Conservation (phyloP, 371 early-diverging fungal species). For the Rhizopus stolonifer region DNA sequence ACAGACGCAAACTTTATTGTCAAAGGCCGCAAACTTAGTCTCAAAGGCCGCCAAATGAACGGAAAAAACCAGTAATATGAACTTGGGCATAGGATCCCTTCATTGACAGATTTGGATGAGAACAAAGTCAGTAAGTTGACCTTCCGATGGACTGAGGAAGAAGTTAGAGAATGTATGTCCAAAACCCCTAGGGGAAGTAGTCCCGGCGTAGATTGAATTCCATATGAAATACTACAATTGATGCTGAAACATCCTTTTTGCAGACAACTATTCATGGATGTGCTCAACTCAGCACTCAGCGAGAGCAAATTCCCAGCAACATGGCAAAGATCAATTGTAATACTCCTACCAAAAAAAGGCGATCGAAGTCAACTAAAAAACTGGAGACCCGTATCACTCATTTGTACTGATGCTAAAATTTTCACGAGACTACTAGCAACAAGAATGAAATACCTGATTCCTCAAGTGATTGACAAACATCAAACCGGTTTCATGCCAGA, state of each 20-base stretch:
- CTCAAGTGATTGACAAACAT: background rate
- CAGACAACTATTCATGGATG: background rate
- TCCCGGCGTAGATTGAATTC: conserved; percentile 21
- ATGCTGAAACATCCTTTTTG: conserved; percentile 4
- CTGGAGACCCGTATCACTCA: too few species aligned
- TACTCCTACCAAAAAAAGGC: conserved; percentile 6
- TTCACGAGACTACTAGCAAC: too few species aligned
- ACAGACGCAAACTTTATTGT: too few species aligned
- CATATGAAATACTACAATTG: conserved; percentile 10
- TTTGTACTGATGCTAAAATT: too few species aligned
- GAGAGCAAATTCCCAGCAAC: background rate
- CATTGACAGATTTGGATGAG: too few species aligned
- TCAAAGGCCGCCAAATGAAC: too few species aligned
- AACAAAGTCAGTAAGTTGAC: too few species aligned
- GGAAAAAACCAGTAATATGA: too few species aligned
- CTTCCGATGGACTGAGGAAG: too few species aligned
- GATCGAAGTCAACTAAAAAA: conserved; percentile 4
- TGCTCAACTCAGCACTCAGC: conserved; percentile 5
- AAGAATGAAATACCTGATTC: conserved; percentile 9
- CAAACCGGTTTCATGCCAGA: conserved; percentile 17
- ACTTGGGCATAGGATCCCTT: too few species aligned
- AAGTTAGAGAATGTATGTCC: too few species aligned
- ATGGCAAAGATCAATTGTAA: background rate
- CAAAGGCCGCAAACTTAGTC: too few species aligned
- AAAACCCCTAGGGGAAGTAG: conserved; percentile 6